Conservation (phyloP, 306 rosid species). For the Castanopsis chinensis region DNA sequence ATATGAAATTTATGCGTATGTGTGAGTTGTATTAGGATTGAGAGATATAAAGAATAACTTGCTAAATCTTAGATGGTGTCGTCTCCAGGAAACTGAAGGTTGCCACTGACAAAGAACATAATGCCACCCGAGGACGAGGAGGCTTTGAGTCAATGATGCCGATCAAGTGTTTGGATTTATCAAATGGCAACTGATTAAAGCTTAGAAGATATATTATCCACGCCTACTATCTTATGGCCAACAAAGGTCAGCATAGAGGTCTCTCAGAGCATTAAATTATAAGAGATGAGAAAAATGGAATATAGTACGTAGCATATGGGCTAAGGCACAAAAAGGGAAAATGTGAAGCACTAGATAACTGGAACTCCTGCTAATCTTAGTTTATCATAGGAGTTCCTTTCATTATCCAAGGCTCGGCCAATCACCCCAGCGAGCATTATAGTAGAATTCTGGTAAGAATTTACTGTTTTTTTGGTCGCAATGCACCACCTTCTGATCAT, state of each 20-base stretch:
- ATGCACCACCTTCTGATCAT: constrained; percentile 45
- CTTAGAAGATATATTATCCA: constrained; percentile 7
- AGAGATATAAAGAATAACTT: constrained; percentile 17
- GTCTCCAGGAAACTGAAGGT: constrained; percentile 33
- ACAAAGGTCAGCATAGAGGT: no score
- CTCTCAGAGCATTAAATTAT: no score
- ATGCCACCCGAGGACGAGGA: constrained; percentile 24
- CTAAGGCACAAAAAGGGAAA: no score
- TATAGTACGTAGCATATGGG: no score
- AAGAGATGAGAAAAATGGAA: no score
- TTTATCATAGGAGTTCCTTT: no score
- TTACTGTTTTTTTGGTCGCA: neutral
- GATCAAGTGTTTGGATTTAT: constrained; percentile 32
- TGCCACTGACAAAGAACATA: constrained; percentile 41
- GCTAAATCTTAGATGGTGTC: constrained; percentile 42
- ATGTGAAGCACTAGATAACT: no score
- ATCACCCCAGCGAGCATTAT: constrained; percentile 51
- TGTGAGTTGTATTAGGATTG: no score
- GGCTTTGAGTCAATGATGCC: constrained; percentile 44
- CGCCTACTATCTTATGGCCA: no score
- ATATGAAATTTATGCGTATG: no score
- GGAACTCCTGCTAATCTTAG: no score
- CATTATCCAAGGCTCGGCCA: constrained; percentile 6
- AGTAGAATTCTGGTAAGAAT: constrained; percentile 36
- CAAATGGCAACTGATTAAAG: constrained; percentile 38